A percentile compares a stretch with the other conserved stretches of the same genome.
Conservation (phyloP, 2,329 filamentous ascomycete species). For the Cladorrhinum sp. region DNA sequence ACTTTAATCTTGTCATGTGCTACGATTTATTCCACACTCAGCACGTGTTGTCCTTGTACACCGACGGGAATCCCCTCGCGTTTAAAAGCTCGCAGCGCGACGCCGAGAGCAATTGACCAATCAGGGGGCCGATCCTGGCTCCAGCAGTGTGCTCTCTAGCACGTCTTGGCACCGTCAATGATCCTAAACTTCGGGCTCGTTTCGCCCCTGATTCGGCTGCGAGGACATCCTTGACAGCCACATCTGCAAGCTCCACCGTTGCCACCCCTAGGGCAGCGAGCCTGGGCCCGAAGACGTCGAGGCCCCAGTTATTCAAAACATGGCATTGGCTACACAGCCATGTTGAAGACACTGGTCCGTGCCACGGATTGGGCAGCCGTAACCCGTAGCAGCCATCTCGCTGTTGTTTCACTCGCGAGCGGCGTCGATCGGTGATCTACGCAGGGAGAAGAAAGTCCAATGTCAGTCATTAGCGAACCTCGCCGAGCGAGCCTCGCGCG, state of each 20-base stretch:
- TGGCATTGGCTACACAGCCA: constrained; percentile 14
- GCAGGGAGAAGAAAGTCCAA: constrained; percentile 10
- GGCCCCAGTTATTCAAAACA: constrained; percentile 5
- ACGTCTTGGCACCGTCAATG: constrained; percentile 15
- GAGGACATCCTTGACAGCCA: background rate
- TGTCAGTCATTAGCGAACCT: constrained; percentile 8
- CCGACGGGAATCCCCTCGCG: constrained; percentile 13
- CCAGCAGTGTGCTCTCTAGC: background rate
- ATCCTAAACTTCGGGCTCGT: constrained; percentile 1
- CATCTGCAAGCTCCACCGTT: constrained; percentile 12
- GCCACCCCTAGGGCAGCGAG: constrained; percentile 13
- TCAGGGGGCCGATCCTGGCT: constrained; percentile 6
- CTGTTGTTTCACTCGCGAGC: constrained; percentile 13
- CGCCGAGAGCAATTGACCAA: constrained; percentile 17
- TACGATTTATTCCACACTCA: background rate
- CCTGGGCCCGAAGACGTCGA: background rate
- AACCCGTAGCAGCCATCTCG: background rate
- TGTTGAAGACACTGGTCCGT: too few relatives aligned
- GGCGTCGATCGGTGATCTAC: constrained; percentile 15
- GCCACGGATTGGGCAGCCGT: too few relatives aligned
- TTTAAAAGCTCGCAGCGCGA: constrained; percentile 19
- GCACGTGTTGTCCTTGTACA: constrained; percentile 1
- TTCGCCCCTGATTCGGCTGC: constrained; percentile 7
- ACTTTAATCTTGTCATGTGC: background rate
- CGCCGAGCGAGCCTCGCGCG: constrained; percentile 14